Conservation (phyloP, 2,329 filamentous ascomycete species). For the Fusarium avenaceum region DNA sequence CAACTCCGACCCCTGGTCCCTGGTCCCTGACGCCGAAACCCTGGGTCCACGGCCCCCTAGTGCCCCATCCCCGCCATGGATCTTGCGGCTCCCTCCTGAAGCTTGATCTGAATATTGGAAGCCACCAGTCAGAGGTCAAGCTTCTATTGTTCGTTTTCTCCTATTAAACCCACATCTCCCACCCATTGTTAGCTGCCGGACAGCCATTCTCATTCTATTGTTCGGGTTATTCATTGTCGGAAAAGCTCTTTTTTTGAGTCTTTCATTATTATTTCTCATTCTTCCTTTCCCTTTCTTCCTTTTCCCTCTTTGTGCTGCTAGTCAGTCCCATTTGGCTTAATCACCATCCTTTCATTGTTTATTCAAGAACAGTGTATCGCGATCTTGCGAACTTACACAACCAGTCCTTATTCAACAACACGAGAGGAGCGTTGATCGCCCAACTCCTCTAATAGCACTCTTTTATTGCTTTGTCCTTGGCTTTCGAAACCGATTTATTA, state of each 20-base stretch:
- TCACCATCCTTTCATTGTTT: constrained; percentile 46
- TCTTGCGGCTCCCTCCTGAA: constrained; percentile 50
- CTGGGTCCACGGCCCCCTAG: constrained; percentile 42
- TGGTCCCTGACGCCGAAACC: constrained; percentile 39
- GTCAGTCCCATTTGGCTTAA: constrained; percentile 45
- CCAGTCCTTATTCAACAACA: constrained; percentile 41
- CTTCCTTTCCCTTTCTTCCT: constrained; percentile 41
- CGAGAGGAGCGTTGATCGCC: constrained; percentile 53
- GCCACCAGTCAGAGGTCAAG: constrained; percentile 42
- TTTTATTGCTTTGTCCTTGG: constrained; percentile 36
- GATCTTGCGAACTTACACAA: constrained; percentile 30
- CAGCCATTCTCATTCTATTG: constrained; percentile 48
- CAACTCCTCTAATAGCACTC: constrained; percentile 46
- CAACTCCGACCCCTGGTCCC: constrained; percentile 36
- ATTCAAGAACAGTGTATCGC: constrained; percentile 33
- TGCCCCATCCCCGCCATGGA: constrained; percentile 48
- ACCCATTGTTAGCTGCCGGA: constrained; percentile 42
- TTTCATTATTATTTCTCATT: constrained; percentile 45
- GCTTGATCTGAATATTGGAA: constrained; percentile 37
- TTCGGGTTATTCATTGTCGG: constrained; percentile 45
- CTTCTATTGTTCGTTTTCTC: constrained; percentile 46
- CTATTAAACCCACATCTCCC: constrained; percentile 47
- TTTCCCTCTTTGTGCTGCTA: constrained; percentile 44
- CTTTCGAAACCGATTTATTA: constrained; percentile 35
- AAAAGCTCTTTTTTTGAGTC: constrained; percentile 46